Conservation (phyloP, 345 rosid genomes). For the Camelina hispida region DNA sequence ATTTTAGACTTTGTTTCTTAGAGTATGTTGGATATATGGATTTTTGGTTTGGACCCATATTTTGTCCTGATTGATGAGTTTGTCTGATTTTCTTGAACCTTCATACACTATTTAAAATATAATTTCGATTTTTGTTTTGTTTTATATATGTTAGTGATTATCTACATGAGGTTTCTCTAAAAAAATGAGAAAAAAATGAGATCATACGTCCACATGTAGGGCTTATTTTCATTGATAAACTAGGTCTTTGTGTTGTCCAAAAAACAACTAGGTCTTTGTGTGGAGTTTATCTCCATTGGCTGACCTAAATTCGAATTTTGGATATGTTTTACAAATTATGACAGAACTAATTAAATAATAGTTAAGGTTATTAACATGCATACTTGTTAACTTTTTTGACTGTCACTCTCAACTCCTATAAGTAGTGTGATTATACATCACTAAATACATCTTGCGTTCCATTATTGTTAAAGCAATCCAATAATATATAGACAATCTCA, state of each 20-base stretch:
- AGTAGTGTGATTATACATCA: too few relatives aligned
- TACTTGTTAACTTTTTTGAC: constrained; percentile 17
- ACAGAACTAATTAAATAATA: constrained; percentile 6
- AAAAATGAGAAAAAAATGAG: not conserved
- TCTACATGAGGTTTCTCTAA: constrained; percentile 15
- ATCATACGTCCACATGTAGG: constrained; percentile 26
- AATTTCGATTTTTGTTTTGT: not conserved
- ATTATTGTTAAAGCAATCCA: too few relatives aligned
- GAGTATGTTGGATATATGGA: constrained; percentile 40
- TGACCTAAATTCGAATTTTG: not conserved
- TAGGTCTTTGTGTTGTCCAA: not conserved
- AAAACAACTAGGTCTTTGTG: too few relatives aligned
- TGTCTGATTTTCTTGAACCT: constrained; percentile 47
- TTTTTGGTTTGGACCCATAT: constrained; percentile 45
- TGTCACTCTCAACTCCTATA: constrained; percentile 37
- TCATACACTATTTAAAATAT: not conserved
- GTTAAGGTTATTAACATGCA: constrained; percentile 31
- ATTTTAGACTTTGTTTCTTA: constrained; percentile 44
- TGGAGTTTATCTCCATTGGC: not conserved
- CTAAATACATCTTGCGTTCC: too few relatives aligned
- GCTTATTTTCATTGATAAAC: constrained; percentile 6
- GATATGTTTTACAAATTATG: not conserved
- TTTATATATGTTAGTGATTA: not conserved
- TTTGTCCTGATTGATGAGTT: constrained; percentile 46
- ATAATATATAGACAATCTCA: too few relatives aligned